These are phyloP conservation scores for Meripilus lineatus DNA, from an alignment of 1,284 basidiomycete species.

Conservation along the genomic window DNA sequence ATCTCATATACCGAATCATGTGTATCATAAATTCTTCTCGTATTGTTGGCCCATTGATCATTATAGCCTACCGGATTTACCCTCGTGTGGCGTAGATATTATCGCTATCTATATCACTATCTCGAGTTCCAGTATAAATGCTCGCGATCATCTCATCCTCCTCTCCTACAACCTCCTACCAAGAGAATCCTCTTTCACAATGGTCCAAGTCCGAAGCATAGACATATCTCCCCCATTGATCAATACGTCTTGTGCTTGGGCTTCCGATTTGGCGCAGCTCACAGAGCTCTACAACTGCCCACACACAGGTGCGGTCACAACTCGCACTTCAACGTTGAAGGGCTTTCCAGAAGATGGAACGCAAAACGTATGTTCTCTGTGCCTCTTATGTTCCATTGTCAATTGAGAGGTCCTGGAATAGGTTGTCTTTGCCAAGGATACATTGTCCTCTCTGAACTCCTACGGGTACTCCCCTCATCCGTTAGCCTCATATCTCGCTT, in stretches of 20 bases:
- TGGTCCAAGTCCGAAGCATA: conserved; percentile 49
- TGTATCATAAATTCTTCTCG: not conserved
- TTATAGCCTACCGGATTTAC: not conserved
- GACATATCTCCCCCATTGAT: conserved; percentile 55
- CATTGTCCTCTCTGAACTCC: conserved; percentile 62
- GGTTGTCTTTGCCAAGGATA: conserved; percentile 52
- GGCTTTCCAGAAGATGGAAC: conserved; percentile 61
- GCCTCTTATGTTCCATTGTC: not conserved
- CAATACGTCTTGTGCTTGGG: conserved; percentile 77
- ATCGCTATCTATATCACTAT: too few relatives aligned
- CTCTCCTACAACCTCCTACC: too few relatives aligned
- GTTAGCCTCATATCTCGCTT: conserved; percentile 55
- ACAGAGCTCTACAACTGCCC: conserved; percentile 56
- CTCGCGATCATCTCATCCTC: too few relatives aligned
- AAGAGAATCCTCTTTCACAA: conserved; percentile 18
- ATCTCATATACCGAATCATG: too few relatives aligned
- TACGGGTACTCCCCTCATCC: conserved; percentile 80
- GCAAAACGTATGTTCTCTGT: conserved; percentile 45
- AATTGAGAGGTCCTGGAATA: conserved; percentile 21
- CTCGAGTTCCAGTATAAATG: too few relatives aligned
- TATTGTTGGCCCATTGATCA: not conserved
- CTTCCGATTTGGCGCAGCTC: conserved; percentile 60
- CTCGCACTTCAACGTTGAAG: conserved; percentile 62
- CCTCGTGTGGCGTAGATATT: too few relatives aligned
- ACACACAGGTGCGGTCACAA: conserved; percentile 72